Percentiles rank a stretch among this genome's conserved stretches.
These are phyloP conservation scores for Primulina huaijiensis DNA, from an alignment of 257 asterid species.

Conservation along the genomic window DNA sequence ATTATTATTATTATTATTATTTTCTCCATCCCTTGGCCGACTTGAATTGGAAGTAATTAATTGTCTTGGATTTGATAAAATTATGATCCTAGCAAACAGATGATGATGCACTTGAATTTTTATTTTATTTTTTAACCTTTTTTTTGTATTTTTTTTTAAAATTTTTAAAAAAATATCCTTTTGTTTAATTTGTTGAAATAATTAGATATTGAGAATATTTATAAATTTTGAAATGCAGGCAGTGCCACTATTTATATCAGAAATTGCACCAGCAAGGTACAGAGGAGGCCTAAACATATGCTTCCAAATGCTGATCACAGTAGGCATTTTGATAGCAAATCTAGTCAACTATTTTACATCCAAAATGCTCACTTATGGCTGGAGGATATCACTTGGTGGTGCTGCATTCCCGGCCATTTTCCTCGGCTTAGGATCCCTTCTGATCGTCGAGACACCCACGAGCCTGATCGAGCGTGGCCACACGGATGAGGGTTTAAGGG, in stretches of 20 bases:
- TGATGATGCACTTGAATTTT: too few relatives aligned
- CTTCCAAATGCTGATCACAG: slow-evolving; percentile 48
- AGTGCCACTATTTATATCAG: slow-evolving; percentile 55
- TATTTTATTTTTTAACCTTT: too few relatives aligned
- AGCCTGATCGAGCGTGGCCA: slow-evolving; percentile 52
- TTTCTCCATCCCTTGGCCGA: too few relatives aligned
- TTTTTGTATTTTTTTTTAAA: too few relatives aligned
- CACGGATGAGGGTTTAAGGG: slow-evolving; percentile 18
- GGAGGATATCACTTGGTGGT: slow-evolving; percentile 48
- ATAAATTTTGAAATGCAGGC: slow-evolving; percentile 17
- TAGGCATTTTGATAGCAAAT: slow-evolving; percentile 48
- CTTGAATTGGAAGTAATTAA: too few relatives aligned
- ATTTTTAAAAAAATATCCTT: too few relatives aligned
- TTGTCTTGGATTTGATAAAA: too few relatives aligned
- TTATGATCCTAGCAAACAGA: too few relatives aligned
- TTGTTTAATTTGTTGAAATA: too few relatives aligned
- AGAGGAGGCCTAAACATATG: slow-evolving; percentile 46
- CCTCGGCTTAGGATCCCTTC: slow-evolving; percentile 48
- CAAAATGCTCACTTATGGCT: slow-evolving; percentile 31
- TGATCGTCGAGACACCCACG: slow-evolving; percentile 52
- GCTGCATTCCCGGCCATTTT: slow-evolving; percentile 52
- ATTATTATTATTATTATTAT: too few relatives aligned
- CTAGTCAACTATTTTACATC: slow-evolving; percentile 37
- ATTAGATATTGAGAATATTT: too few relatives aligned
- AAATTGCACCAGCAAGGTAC: slow-evolving; percentile 49